A percentile compares a stretch with the other conserved stretches of the same genome.
These are phyloP conservation scores for Phytophthora tubulina DNA, from an alignment of 352 stramenopile species.

Conservation along the genomic window DNA sequence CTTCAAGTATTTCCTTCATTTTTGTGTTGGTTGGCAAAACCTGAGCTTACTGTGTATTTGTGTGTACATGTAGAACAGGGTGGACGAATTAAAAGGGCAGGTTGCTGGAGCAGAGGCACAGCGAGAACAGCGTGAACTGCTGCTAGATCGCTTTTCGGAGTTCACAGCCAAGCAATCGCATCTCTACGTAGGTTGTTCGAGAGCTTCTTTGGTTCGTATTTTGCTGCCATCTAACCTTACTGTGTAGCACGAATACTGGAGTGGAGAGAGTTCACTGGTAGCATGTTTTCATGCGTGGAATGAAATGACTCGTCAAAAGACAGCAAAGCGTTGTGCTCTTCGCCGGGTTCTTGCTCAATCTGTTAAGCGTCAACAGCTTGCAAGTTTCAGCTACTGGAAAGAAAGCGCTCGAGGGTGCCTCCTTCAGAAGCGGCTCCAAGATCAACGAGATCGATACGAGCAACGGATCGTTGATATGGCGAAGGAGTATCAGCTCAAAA, in stretches of 20 bases:
- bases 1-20: constrained; percentile 41
- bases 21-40: neutral
- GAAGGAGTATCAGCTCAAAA: constrained; percentile 55
- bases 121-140: constrained; percentile 3
- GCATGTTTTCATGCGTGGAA: constrained; percentile 48
- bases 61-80: constrained; percentile 37
- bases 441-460: constrained; percentile 43
- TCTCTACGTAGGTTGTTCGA: constrained; percentile 30
- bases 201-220: neutral
- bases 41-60: constrained; percentile 9
- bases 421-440: constrained; percentile 36
- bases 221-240: constrained; percentile 2
- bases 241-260: constrained; percentile 40
- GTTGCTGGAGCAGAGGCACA: constrained; percentile 18
- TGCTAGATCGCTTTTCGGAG: constrained; percentile 48
- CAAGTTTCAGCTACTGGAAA: constrained; percentile 34
- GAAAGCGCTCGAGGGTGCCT: constrained; percentile 1
- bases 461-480: constrained; percentile 38
- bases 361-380: constrained; percentile 24
- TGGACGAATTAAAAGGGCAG: constrained; percentile 53
- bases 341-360: constrained; percentile 22
- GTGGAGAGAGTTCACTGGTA: constrained; percentile 26
- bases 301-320: neutral
- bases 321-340: constrained; percentile 4
- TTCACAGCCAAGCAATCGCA: constrained; percentile 37